Evolutionary conservation across 768 basidiomycete species (phyloP), one percentile per base, ranked within the genome.

Genomic region (Mycena albidolilacea): DNA sequence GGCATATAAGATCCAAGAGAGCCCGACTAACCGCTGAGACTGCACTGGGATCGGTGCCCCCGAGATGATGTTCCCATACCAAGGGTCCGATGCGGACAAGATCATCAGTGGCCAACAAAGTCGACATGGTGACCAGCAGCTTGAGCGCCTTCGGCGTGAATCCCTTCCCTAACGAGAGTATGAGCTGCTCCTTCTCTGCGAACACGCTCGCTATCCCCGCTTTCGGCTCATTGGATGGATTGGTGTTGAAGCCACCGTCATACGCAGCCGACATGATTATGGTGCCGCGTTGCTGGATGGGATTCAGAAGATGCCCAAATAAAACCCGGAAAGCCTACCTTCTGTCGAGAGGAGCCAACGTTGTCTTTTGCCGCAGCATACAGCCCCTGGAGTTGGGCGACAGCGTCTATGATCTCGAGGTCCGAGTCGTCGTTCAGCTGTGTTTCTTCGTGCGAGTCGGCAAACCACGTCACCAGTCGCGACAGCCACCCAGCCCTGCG

Each of bases 71-170:
- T 63, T 85, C 80, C 93, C 93, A 95, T 9, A 94, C 78, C 41
- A 87, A 78, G 7, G 88, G 87, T 0, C 87, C 88, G 37, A 95
- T 81, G 2, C 80, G 82, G n/a, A 80, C 76, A 73, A 88, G 88
- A 66, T 93, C 89, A 8, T 87, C 85, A 1, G 81, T 69, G 8
- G 82, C 82, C 41, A 94, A 78, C 46, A 91, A 77, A 0, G 87
- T 85, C 5, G 90, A 92, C 67, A 94, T 84, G 3, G 88, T 80
- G 7, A 94, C 93, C 17, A 95, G 82, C 12, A 95, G 84, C 70
- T 90, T 88, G 75, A 92, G 81, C 5, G 86, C 83, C 72, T 87
- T 88, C 7, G 84, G 80, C 0, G 81, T 71, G 67, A 89, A 86
- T 6, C 87, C 87, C 70, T 84, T 87, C 7, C 82, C 77, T 6